Conservation (phyloP, 1,139 yeast genomes). For the Blastobotrys aristatus region DNA sequence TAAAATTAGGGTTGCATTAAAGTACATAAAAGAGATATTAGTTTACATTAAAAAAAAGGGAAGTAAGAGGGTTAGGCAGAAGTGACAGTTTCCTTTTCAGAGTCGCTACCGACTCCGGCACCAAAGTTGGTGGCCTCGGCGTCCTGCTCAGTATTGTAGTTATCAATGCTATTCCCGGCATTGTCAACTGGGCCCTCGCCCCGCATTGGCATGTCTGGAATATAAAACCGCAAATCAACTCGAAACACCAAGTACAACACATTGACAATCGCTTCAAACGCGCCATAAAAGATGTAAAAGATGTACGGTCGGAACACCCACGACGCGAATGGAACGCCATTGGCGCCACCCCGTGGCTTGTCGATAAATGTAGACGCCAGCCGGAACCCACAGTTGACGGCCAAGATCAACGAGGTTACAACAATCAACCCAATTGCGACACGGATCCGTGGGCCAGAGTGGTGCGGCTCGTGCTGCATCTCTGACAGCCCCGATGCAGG, state of each 20-base stretch:
- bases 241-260: constrained; percentile 54
- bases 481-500: constrained; percentile 37
- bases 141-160: neutral
- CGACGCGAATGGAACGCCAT: constrained; percentile 29
- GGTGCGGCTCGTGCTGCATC: constrained; percentile 32
- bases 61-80: neutral
- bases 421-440: constrained; percentile 43
- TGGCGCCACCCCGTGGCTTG: constrained; percentile 28
- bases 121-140: neutral
- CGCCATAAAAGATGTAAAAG: constrained; percentile 66
- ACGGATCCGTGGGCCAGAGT: constrained; percentile 44
- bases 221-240: constrained; percentile 70
- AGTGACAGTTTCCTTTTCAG: neutral
- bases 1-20: no score
- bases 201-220: constrained; percentile 47
- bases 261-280: constrained; percentile 54
- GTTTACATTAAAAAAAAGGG: no score
- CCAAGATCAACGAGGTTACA: constrained; percentile 49
- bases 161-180: neutral
- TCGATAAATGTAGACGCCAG: constrained; percentile 48
- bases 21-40: no score
- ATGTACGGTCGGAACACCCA: constrained; percentile 51
- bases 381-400: constrained; percentile 55
- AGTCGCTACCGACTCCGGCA: neutral
- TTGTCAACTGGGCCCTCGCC: neutral